These are phyloP conservation scores for Pyrus bretschneideri DNA, from an alignment of 306 rosid genomes.

Conservation along the genomic window DNA sequence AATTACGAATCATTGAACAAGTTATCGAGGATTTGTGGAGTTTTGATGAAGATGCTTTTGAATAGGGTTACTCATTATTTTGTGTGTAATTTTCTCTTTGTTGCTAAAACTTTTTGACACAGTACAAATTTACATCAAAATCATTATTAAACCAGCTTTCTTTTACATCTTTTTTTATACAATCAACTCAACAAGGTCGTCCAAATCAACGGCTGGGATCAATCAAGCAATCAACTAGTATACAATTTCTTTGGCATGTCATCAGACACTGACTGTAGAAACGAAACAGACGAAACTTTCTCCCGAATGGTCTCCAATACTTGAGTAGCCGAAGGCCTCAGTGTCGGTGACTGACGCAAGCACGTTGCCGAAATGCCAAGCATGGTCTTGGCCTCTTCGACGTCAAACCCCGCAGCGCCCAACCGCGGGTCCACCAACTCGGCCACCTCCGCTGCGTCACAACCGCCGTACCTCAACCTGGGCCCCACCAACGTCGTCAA, in stretches of 20 bases:
- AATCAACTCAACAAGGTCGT: background rate
- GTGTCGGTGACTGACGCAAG: conserved; percentile 29
- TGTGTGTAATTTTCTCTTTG: background rate
- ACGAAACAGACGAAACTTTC: background rate
- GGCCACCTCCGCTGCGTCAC: background rate
- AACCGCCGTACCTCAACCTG: background rate
- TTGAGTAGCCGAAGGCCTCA: conserved; percentile 26
- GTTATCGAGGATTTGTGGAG: background rate
- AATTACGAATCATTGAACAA: too few relatives aligned
- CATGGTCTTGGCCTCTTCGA: conserved; percentile 26
- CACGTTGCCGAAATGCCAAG: conserved; percentile 26
- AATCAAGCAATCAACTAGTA: background rate
- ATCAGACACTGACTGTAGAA: background rate
- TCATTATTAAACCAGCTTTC: background rate
- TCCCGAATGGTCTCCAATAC: conserved; percentile 17
- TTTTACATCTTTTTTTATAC: background rate
- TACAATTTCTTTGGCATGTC: background rate
- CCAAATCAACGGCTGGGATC: background rate
- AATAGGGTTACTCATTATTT: background rate
- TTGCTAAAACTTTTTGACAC: background rate
- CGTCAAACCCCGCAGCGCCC: conserved; percentile 5
- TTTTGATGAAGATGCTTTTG: background rate
- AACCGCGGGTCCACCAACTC: conserved; percentile 30
- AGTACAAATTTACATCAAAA: background rate
- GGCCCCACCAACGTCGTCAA: conserved; percentile 16